Percentiles rank a stretch among this genome's conserved stretches.
Evolutionary conservation across 495 filamentous ascomycete genomes (phyloP).

Genomic region (Hyaloscypha variabilis): DNA sequence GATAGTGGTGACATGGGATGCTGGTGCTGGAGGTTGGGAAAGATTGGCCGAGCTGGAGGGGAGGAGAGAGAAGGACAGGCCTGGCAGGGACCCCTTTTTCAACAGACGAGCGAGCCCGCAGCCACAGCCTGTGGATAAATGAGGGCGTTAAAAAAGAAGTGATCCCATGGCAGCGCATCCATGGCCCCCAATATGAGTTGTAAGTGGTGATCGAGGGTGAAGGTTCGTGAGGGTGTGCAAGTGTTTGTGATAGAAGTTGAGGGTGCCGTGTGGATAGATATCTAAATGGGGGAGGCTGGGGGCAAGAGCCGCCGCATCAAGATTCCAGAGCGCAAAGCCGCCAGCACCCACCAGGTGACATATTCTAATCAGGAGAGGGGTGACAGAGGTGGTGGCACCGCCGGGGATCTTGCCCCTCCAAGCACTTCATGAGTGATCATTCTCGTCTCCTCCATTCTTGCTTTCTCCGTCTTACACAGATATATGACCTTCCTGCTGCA

Average conservation of each 20-base stretch:
- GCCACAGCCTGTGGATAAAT: not conserved
- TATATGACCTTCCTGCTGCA: not conserved
- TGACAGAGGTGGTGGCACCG: not conserved
- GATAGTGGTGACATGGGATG: slow-evolving; percentile 14
- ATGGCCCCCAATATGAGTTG: not conserved
- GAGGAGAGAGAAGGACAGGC: not conserved
- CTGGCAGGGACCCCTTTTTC: not conserved
- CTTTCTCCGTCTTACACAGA: not conserved
- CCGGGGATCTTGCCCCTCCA: not conserved
- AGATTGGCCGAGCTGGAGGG: slow-evolving; percentile 9
- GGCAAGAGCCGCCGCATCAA: no score
- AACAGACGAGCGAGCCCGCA: not conserved
- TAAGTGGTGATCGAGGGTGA: not conserved
- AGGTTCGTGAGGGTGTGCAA: not conserved
- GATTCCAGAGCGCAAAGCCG: no score
- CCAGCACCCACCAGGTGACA: not conserved
- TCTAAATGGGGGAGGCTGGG: not conserved
- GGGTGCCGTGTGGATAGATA: not conserved
- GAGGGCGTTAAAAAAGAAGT: not conserved
- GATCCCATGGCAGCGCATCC: not conserved
- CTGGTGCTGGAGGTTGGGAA: not conserved
- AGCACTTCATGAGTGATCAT: not conserved
- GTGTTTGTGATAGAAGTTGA: not conserved
- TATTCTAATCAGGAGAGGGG: not conserved
- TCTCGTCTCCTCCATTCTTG: not conserved